phyloP scores from a whole-genome alignment of 805 yeast species.

The Sugiyamaella marilandica region DNA sequence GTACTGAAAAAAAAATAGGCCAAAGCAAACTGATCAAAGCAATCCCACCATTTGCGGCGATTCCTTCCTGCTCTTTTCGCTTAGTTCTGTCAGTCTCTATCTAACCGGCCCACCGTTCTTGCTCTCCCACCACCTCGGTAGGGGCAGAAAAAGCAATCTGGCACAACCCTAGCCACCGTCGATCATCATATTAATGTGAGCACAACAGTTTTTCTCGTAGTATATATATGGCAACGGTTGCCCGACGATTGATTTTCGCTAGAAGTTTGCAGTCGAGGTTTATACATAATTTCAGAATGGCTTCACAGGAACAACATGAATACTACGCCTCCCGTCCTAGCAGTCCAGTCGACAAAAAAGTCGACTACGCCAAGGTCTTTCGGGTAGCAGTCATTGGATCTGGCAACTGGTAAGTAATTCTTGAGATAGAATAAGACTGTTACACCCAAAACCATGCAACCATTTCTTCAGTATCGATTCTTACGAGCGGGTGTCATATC shows the following conservation, averaged over 20 bases:
- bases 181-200: not conserved
- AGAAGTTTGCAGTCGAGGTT: not conserved
- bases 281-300: not conserved
- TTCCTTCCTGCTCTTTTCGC: too few relatives aligned
- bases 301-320: slow-evolving; percentile 2
- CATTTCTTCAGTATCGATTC: too few relatives aligned
- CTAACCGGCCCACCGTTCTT: not conserved
- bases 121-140: slow-evolving; percentile 1
- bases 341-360: not conserved
- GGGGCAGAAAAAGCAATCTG: not conserved
- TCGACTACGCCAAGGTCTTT: slow-evolving; percentile 31
- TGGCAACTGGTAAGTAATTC: slow-evolving; percentile 67
- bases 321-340: slow-evolving; percentile 10
- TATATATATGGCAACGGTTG: not conserved
- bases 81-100: not conserved
- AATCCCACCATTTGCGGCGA: too few relatives aligned
- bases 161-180: not conserved
- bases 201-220: not conserved
- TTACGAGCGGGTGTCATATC: too few relatives aligned
- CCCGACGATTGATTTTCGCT: not conserved
- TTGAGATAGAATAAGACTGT: not conserved
- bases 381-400: slow-evolving; percentile 82
- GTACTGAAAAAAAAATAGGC: too few relatives aligned
- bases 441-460: not conserved
- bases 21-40: too few relatives aligned